phyloP scores from a whole-genome alignment of 345 rosid species.

The Eucalyptus pauciflora region DNA sequence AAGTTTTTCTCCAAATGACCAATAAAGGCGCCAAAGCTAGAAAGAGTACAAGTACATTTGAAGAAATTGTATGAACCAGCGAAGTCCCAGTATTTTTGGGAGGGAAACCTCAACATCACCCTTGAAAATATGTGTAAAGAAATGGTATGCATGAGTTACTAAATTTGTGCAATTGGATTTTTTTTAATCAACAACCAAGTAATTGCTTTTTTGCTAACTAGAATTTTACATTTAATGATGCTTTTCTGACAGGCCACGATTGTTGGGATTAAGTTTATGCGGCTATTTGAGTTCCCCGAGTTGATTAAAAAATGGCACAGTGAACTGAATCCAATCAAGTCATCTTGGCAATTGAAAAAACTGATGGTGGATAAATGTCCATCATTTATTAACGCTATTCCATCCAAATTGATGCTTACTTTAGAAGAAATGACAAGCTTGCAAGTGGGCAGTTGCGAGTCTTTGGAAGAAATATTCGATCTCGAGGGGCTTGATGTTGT shows the following conservation, averaged over 20 bases:
- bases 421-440: too few species aligned
- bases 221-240: neutral
- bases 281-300: neutral
- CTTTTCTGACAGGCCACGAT: fast-evolving
- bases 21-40: fast-evolving
- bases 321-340: neutral
- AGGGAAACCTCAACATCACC: neutral
- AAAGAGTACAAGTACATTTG: neutral
- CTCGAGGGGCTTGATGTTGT: neutral
- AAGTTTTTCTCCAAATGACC: neutral
- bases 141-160: neutral
- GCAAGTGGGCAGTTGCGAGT: too few species aligned
- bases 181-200: neutral
- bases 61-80: neutral
- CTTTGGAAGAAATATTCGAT: neutral
- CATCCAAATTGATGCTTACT: too few species aligned
- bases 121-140: neutral
- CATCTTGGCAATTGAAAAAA: neutral
- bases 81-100: fast-evolving
- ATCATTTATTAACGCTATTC: too few species aligned
- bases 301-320: neutral
- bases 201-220: neutral
- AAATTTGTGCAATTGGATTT: neutral
- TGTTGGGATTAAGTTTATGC: fast-evolving
- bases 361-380: too few species aligned